Base-by-base conservation (phyloP, 352 stramenopile genomes). In the Nothophytophthora sp. region DNA sequence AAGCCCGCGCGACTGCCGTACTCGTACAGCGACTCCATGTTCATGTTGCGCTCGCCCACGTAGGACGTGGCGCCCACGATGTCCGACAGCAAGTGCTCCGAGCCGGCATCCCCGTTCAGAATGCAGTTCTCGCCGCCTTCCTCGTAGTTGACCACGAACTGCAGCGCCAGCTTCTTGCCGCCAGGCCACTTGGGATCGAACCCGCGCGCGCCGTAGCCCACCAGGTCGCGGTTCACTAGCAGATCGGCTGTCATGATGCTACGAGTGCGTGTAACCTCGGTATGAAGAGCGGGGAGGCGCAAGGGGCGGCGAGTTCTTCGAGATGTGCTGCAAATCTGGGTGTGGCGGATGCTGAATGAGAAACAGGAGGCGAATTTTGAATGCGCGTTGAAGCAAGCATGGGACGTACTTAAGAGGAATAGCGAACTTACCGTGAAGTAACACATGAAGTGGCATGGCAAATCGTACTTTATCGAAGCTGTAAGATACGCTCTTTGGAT, bases 141-240 rank as follows among this genome's bases (percentile, higher is more conserved):
- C 73, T 99, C 94, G 70, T 98, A 99, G 75, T 99, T 99, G 53
- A 99, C 86, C 6, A 99, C 95, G 57, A 99, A 96, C 63, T 98
- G 96, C 33, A 90, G 50, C 25, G 94, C 94, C 34, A 98, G 68
- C 58, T 96, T 92, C 63, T 90, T 85, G 55, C 67, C 60, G 50
- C 70, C 52, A 30, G 92, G 90, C 92, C 95, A 84, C 60, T 90
- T 73, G 34, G 85, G 75, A 49, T 91, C 77, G 20, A 87, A 76
- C 1, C 84, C 78, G 3, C 56, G 63, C 19, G 61, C 65, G 15
- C 85, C 93, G 52, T 97, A 98, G 40, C 93, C 93, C 27, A 97
- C 66, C 5, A 98, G 55, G 49, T 98, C 82, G 18, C 91, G 84
- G 34, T 55, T 10, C 18, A 60, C 55, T 19, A 18, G 27, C 43